Percentiles rank a stretch among this genome's conserved stretches.
Evolutionary conservation across 371 early-diverging fungal species (phyloP).

Genomic region (Catenaria anguillulae): DNA sequence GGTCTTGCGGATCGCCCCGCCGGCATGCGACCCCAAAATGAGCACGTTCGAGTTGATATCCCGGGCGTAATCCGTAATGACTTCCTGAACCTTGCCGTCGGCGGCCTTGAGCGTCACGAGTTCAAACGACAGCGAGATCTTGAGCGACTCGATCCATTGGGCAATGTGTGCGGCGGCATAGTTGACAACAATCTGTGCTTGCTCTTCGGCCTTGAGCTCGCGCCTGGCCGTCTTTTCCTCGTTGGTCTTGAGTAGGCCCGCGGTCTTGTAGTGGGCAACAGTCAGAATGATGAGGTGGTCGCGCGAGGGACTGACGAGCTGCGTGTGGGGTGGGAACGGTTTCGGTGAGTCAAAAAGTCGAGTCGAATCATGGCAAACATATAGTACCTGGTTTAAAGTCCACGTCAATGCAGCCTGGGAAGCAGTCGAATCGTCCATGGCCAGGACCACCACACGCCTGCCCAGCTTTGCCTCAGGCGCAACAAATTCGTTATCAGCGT

Average conservation of each 20-base stretch:
- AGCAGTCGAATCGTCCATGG: background rate
- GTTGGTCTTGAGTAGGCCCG: background rate
- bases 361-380: background rate
- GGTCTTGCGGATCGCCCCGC: background rate
- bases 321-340: background rate
- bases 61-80: background rate
- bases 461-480: background rate
- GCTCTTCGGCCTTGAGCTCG: conserved; percentile 1
- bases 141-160: background rate
- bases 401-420: background rate
- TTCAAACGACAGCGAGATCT: background rate
- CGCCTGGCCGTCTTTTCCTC: conserved; percentile 2
- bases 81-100: background rate
- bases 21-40: background rate
- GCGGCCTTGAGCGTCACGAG: conserved; percentile 4
- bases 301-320: background rate
- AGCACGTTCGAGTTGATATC: background rate
- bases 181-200: background rate
- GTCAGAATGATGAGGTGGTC: background rate
- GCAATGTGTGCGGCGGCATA: background rate
- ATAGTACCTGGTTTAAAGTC: background rate
- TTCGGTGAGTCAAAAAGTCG: too few relatives aligned
- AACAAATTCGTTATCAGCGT: background rate
- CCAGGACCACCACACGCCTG: background rate
- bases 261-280: background rate